These are phyloP conservation scores for Tuber microsphaerosporum DNA, from an alignment of 495 filamentous ascomycete genomes.

Conservation along the genomic window DNA sequence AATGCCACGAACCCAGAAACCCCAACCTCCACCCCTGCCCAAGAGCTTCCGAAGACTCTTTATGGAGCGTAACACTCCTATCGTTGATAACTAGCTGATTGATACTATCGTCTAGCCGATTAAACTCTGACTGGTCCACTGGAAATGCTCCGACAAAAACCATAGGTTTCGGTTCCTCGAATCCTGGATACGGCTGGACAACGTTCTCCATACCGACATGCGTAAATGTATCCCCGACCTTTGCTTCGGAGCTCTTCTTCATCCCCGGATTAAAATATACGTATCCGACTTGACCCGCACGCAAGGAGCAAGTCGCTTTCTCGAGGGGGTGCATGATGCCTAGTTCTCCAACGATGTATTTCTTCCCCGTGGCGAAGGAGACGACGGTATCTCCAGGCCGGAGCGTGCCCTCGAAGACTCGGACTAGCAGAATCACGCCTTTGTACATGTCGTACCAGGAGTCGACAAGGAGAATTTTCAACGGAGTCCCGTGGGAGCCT, in stretches of 20 bases:
- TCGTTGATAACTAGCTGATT: conserved; percentile 91
- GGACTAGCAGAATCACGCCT: conserved; percentile 84
- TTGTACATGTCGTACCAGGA: conserved; percentile 97
- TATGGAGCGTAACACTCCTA: conserved; percentile 84
- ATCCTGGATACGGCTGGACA: conserved; percentile 78
- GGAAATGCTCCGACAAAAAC: conserved; percentile 94
- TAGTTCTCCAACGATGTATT: conserved; percentile 90
- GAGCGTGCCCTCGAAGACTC: conserved; percentile 83
- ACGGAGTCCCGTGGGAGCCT: conserved; percentile 50
- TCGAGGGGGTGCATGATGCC: conserved; percentile 93
- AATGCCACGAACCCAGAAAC: conserved; percentile 55
- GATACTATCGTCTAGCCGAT: conserved; percentile 86
- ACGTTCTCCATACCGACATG: conserved; percentile 67
- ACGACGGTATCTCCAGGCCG: conserved; percentile 72
- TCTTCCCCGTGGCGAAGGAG: conserved; percentile 76
- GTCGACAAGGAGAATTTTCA: conserved; percentile 84
- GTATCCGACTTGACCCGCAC: conserved; percentile 92
- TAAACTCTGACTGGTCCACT: conserved; percentile 77
- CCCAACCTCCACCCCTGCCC: conserved; percentile 91
- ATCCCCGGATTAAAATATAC: conserved; percentile 96
- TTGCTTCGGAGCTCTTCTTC: conserved; percentile 90
- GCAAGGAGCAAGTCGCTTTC: conserved; percentile 67
- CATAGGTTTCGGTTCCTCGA: conserved; percentile 97
- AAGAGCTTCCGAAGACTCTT: conserved; percentile 85
- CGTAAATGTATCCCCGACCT: conserved; percentile 91